A percentile compares a stretch with the other conserved stretches of the same genome.
These are phyloP conservation scores for Carex arenaria DNA, from an alignment of 202 grass and related monocot species.

Conservation along the genomic window DNA sequence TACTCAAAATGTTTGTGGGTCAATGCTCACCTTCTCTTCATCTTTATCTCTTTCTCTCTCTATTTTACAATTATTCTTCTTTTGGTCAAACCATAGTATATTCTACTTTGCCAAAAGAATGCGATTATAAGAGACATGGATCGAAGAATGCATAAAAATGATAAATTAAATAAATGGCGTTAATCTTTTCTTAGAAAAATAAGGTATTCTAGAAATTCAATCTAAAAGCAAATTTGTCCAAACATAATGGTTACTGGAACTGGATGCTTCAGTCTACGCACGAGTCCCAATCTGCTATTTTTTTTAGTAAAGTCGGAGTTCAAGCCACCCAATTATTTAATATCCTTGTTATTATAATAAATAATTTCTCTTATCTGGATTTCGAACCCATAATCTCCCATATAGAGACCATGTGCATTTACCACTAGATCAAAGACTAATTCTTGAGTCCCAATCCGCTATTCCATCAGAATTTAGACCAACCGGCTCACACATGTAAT, in stretches of 20 bases:
- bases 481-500: too few species aligned
- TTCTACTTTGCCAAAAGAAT: not conserved
- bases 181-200: not conserved
- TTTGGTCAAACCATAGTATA: not conserved
- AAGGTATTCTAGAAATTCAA: not conserved
- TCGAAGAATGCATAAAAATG: not conserved
- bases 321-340: too few species aligned
- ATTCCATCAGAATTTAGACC: too few species aligned
- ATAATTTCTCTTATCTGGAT: too few species aligned
- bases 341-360: too few species aligned
- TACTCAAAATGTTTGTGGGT: not conserved
- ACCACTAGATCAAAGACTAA: too few species aligned
- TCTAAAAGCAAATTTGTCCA: not conserved
- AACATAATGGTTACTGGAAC: not conserved
- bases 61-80: not conserved
- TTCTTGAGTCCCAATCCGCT: too few species aligned
- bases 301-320: too few species aligned
- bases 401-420: too few species aligned
- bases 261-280: not conserved
- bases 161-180: not conserved
- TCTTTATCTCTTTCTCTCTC: not conserved
- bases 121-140: not conserved
- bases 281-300: too few species aligned
- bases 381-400: too few species aligned
- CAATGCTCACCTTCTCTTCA: constrained; percentile 3